These are phyloP conservation scores for Penicillium sp. DNA, from an alignment of 2,329 filamentous ascomycete genomes.

Conservation along the genomic window DNA sequence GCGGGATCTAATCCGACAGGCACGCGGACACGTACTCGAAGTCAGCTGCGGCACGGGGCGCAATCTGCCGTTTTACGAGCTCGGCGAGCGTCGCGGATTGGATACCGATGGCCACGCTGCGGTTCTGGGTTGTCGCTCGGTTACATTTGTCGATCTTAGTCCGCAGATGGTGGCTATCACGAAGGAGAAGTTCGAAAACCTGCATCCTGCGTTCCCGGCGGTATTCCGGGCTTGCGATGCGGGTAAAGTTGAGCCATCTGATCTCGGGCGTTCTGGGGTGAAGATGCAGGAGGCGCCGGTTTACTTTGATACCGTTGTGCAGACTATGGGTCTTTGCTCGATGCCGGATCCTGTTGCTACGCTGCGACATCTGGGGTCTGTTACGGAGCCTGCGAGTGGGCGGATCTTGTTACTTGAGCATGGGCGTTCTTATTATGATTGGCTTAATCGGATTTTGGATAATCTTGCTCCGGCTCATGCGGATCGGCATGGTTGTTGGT, in stretches of 20 bases:
- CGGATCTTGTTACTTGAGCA: constrained; percentile 49
- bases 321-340: constrained; percentile 52
- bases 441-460: constrained; percentile 48
- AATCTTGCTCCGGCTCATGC: constrained; percentile 48
- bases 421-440: constrained; percentile 46
- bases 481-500: constrained; percentile 52
- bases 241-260: constrained; percentile 23
- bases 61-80: constrained; percentile 46
- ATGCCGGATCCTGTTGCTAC: constrained; percentile 42
- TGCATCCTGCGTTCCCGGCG: constrained; percentile 31
- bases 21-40: constrained; percentile 48
- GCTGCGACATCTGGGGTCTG: constrained; percentile 39
- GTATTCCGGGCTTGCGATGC: constrained; percentile 40
- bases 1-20: constrained; percentile 40
- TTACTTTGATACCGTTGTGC: constrained; percentile 47
- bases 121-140: constrained; percentile 36
- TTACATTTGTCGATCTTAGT: constrained; percentile 50
- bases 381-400: constrained; percentile 40
- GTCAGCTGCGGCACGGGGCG: constrained; percentile 51
- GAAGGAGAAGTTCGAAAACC: constrained; percentile 40
- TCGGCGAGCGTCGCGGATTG: constrained; percentile 34
- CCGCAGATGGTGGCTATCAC: constrained; percentile 48
- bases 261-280: background rate
- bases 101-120: constrained; percentile 30
- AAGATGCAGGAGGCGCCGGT: background rate